phyloP scores from a whole-genome alignment of 2,329 filamentous ascomycete genomes.

The Verticillium isaacii region DNA sequence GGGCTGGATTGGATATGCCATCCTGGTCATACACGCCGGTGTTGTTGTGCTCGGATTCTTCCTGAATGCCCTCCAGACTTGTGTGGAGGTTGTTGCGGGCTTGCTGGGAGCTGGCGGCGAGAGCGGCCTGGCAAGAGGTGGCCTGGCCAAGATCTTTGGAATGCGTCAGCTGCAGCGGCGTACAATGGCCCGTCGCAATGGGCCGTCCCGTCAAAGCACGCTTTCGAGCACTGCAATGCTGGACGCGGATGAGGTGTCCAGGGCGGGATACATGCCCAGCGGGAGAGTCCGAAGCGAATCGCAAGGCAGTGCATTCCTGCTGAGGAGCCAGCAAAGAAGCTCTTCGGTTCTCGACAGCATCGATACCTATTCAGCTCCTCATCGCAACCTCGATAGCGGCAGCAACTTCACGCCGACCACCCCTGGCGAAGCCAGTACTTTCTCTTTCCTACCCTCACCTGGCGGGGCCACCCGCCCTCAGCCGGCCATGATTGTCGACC shows the following conservation, averaged over 20 bases:
- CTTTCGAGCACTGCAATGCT: conserved; percentile 81
- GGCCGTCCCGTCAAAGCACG: conserved; percentile 71
- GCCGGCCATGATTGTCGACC: conserved; percentile 40
- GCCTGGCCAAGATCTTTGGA: conserved; percentile 84
- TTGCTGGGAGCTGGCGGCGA: conserved; percentile 79
- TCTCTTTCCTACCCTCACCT: conserved; percentile 64
- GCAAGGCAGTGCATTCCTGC: conserved; percentile 48
- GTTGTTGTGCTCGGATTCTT: conserved; percentile 91
- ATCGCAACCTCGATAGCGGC: conserved; percentile 50
- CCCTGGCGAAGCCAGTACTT: conserved; percentile 63
- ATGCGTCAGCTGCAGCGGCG: conserved; percentile 83
- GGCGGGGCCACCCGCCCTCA: conserved; percentile 38
- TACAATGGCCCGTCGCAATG: conserved; percentile 53
- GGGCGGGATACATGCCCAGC: conserved; percentile 52
- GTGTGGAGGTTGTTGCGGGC: conserved; percentile 82
- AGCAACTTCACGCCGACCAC: conserved; percentile 71
- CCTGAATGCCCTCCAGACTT: conserved; percentile 83
- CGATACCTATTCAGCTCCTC: conserved; percentile 37
- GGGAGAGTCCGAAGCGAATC: conserved; percentile 58
- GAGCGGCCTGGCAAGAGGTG: conserved; percentile 71
- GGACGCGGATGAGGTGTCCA: conserved; percentile 59
- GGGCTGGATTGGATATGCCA: conserved; percentile 93
- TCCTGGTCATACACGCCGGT: conserved; percentile 77
- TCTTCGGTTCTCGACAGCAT: conserved; percentile 51
- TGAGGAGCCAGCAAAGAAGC: conserved; percentile 39